Evolutionary conservation across 2,329 filamentous ascomycete species (phyloP), one percentile per base, ranked within the genome.

Genomic region (Ilyonectria robusta): DNA sequence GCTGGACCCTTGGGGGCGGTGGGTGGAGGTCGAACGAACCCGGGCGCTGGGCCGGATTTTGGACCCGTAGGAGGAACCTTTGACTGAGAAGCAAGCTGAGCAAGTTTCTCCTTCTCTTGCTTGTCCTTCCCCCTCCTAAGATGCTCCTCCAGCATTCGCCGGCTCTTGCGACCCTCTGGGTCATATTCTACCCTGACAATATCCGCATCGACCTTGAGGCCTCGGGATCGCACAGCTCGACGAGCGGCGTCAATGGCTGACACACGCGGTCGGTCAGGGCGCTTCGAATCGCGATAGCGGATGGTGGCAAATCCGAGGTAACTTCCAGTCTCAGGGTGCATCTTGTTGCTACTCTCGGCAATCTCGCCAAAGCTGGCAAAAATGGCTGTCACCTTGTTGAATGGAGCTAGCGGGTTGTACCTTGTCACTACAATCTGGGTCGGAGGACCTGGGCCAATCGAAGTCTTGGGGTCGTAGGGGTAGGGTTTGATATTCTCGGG

Each of bases 301-400:
- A 99, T 94, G 17, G 94, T 94, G 71, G 94, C 97, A 78, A 99
- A 95, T 13, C 96, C 96, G 13, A 99, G 87, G 78, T 97, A 97
- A 77, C 94, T 96, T 19, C 96, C 96, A 13, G 95, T 98, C 65
- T 95, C 92, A 9, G 96, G 96, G 80, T 99, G 94, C 76, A 97
- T 95, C 79, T 97, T 95, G 78, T 98, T 98, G 77, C 94, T 94
- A 74, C 97, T 92, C 77, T 95, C 93, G 50, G 92, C 92, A 70
- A 99, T 95, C 65, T 97, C 94, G 59, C 94, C 94, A 81, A 93
- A 97, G 3, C 88, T 89, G 19, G 91, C 89, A 78, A 97, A 97
- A 60, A 93, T 88, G 51, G 92, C 89, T 19, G 88, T 89, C 57
- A 97, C 87, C 75, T 94, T 93, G 62, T 90, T 88, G 74, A 97